These are phyloP conservation scores for Phytopythium helicoides DNA, from an alignment of 352 stramenopile genomes.

Conservation along the genomic window DNA sequence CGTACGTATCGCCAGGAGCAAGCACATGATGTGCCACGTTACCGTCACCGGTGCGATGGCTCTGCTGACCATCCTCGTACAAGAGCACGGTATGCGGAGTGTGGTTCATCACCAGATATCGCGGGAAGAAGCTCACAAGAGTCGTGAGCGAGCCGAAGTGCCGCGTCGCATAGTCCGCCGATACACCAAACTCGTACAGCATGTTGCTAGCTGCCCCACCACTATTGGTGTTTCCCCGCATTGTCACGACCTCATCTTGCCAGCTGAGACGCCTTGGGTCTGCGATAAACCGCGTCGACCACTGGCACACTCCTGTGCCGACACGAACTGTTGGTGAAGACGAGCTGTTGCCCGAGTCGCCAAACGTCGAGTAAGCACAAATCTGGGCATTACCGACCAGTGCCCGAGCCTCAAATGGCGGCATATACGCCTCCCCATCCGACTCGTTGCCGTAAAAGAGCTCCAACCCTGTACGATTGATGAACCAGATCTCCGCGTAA, in stretches of 20 bases:
- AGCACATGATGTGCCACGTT: slow-evolving; percentile 77
- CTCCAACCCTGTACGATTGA: slow-evolving; percentile 78
- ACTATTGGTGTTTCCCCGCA: slow-evolving; percentile 20
- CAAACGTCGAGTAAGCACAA: slow-evolving; percentile 49
- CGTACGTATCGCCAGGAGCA: slow-evolving; percentile 64
- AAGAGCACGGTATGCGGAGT: slow-evolving; percentile 65
- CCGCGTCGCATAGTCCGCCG: slow-evolving; percentile 73
- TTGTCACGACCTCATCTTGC: slow-evolving; percentile 78
- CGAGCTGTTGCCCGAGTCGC: slow-evolving; percentile 15
- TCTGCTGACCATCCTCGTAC: slow-evolving; percentile 33
- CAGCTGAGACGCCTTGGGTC: slow-evolving; percentile 75
- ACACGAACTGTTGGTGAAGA: slow-evolving; percentile 54
- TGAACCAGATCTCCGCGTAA: slow-evolving; percentile 74
- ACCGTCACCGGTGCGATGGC: slow-evolving; percentile 2
- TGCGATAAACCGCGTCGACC: slow-evolving; percentile 69
- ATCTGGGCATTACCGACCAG: slow-evolving; percentile 80
- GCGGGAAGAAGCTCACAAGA: slow-evolving; percentile 79
- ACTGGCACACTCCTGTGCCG: slow-evolving; percentile 50
- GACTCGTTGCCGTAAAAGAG: slow-evolving; percentile 68
- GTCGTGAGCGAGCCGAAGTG: slow-evolving; percentile 85
- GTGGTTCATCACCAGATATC: slow-evolving; percentile 75
- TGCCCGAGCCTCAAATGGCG: slow-evolving; percentile 43
- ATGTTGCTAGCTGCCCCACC: slow-evolving; percentile 16
- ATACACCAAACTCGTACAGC: slow-evolving; percentile 81
- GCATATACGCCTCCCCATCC: slow-evolving; percentile 61